Conservation (phyloP, 1,284 basidiomycete species). For the Melampsora americana region DNA sequence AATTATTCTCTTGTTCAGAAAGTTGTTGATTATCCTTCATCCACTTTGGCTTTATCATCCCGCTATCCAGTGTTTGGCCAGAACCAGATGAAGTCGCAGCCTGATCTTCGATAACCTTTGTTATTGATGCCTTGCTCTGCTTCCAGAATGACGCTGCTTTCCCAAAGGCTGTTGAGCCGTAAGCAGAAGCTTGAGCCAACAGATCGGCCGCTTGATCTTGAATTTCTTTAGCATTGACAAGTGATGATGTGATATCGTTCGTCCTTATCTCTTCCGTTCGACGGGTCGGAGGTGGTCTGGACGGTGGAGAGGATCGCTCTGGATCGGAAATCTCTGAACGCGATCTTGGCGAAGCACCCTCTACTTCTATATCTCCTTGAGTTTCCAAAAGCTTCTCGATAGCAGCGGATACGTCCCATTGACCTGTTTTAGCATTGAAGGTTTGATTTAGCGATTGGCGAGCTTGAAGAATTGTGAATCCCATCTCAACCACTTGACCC, state of each 20-base stretch:
- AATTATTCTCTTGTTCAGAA: background rate
- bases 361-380: constrained; percentile 52
- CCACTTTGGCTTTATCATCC: constrained; percentile 34
- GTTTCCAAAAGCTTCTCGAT: constrained; percentile 62
- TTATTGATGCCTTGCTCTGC: constrained; percentile 73
- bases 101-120: constrained; percentile 66
- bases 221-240: constrained; percentile 47
- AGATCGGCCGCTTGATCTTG: constrained; percentile 76
- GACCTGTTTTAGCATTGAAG: constrained; percentile 57
- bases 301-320: background rate
- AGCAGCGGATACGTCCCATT: constrained; percentile 65
- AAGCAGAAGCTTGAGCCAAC: constrained; percentile 77
- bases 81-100: background rate
- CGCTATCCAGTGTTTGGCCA: background rate
- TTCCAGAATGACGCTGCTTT: constrained; percentile 84
- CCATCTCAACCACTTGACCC: constrained; percentile 88
- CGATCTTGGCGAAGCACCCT: constrained; percentile 6
- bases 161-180: constrained; percentile 76
- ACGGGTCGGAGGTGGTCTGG: background rate
- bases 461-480: constrained; percentile 75
- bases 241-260: background rate
- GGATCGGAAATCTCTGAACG: background rate
- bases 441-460: constrained; percentile 71
- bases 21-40: constrained; percentile 28
- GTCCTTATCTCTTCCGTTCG: background rate